Evolutionary conservation across 257 asterid species (phyloP).

Genomic region (Salvia splendens): DNA sequence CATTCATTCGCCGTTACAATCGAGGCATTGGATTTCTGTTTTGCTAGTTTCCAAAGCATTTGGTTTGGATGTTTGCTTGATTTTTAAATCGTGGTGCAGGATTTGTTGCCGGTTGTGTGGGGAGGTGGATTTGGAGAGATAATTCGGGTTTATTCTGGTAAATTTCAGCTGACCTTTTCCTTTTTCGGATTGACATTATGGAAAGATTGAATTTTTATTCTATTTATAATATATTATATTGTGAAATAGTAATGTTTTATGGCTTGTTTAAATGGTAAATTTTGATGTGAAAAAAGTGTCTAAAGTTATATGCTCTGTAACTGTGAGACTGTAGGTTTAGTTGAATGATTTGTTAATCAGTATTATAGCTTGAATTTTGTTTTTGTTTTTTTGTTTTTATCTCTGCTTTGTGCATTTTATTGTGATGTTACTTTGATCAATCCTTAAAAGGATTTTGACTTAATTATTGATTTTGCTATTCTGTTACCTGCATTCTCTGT

Average conservation of each 20-base stretch:
- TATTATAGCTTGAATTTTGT: background rate
- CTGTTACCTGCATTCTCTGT: background rate
- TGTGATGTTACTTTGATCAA: too few relatives aligned
- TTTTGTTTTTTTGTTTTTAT: too few relatives aligned
- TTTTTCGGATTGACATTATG: background rate
- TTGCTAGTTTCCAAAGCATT: conserved; percentile 10
- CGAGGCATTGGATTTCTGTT: background rate
- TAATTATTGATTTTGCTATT: conserved; percentile 18
- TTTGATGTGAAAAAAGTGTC: background rate
- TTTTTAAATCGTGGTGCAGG: conserved; percentile 49
- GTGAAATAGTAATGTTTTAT: too few relatives aligned
- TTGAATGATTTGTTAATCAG: background rate
- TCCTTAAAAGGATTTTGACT: background rate
- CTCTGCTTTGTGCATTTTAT: too few relatives aligned
- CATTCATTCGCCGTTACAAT: conserved; percentile 13
- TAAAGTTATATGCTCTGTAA: background rate
- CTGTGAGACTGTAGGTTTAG: conserved; percentile 12
- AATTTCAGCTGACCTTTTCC: conserved; percentile 22
- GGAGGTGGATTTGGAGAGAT: conserved; percentile 40
- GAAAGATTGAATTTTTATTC: conserved; percentile 23
- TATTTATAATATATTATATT: too few relatives aligned
- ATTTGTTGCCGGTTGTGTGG: conserved; percentile 54
- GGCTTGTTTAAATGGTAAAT: background rate
- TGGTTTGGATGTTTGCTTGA: conserved; percentile 9
- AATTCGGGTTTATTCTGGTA: conserved; percentile 54